Conservation (phyloP, 116 monocot genomes). For the Dioscorea cayenensis region DNA sequence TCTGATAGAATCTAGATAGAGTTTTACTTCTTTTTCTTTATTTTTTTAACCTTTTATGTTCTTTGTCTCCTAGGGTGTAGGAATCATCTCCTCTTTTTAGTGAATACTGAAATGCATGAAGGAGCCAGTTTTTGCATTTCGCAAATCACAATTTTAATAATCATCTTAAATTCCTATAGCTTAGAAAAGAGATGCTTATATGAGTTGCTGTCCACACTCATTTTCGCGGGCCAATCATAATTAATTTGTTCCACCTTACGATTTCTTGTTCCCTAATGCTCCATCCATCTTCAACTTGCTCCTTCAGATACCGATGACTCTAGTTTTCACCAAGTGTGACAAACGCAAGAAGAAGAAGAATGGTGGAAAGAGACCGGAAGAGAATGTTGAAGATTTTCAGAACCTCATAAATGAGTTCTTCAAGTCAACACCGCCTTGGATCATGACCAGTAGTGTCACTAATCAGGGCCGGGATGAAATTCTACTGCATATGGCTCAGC, state of each 20-base stretch:
- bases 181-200: neutral
- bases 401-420: slow-evolving; percentile 66
- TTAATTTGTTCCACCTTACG: neutral
- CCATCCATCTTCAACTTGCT: neutral
- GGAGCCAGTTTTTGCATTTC: too few species aligned
- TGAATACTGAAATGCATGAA: too few species aligned
- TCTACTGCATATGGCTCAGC: slow-evolving; percentile 86
- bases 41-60: too few species aligned
- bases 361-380: slow-evolving; percentile 79
- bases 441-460: slow-evolving; percentile 93
- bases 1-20: too few species aligned
- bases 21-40: too few species aligned
- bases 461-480: slow-evolving; percentile 93
- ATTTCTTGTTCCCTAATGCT: neutral
- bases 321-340: slow-evolving; percentile 97
- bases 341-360: slow-evolving; percentile 96
- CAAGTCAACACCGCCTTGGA: slow-evolving; percentile 78
- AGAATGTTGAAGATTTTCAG: slow-evolving; percentile 79
- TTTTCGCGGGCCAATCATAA: neutral
- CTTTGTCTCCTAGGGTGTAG: too few species aligned
- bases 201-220: neutral
- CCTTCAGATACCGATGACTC: slow-evolving; percentile 81
- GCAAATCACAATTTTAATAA: too few species aligned
- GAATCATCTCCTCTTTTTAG: too few species aligned
- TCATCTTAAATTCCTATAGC: too few species aligned